Evolutionary conservation across 2,329 filamentous ascomycete species (phyloP).

Genomic region (Arthroderma sp.): DNA sequence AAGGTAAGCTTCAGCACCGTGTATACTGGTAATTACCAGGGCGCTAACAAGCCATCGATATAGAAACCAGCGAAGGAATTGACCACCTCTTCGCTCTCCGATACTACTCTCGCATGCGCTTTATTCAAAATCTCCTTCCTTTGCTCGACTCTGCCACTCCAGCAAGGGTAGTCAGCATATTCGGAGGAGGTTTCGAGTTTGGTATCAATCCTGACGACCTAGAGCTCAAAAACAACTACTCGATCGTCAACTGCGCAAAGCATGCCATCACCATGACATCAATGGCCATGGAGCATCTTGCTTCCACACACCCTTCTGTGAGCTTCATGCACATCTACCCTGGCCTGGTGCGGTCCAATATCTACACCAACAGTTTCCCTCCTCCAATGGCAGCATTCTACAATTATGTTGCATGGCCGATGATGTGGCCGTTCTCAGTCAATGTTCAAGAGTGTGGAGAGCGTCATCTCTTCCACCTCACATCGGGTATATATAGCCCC

Average conservation of each 20-base stretch:
- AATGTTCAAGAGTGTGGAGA: constrained; percentile 20
- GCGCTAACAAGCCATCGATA: constrained; percentile 5
- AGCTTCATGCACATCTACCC: constrained; percentile 41
- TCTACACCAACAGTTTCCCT: constrained; percentile 43
- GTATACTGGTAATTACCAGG: constrained; percentile 27
- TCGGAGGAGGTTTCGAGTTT: constrained; percentile 41
- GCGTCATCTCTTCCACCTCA: not conserved
- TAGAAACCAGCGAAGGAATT: constrained; percentile 25
- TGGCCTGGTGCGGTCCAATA: constrained; percentile 28
- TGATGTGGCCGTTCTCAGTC: constrained; percentile 16
- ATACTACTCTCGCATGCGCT: constrained; percentile 28
- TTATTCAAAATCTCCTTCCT: constrained; percentile 25
- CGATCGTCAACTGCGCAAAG: constrained; percentile 16
- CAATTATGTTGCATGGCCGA: constrained; percentile 27
- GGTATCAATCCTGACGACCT: constrained; percentile 38
- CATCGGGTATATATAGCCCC: not conserved
- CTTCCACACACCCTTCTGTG: constrained; percentile 34
- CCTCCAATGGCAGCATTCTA: constrained; percentile 20
- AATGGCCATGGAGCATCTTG: constrained; percentile 39
- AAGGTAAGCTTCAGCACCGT: constrained; percentile 36
- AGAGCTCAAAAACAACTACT: constrained; percentile 19
- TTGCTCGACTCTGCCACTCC: constrained; percentile 19
- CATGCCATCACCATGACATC: constrained; percentile 42
- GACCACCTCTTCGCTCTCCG: constrained; percentile 22
- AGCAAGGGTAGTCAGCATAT: constrained; percentile 43